These are phyloP conservation scores for Coleophoma crateriformis DNA, from an alignment of 2,329 filamentous ascomycete genomes.

Conservation along the genomic window DNA sequence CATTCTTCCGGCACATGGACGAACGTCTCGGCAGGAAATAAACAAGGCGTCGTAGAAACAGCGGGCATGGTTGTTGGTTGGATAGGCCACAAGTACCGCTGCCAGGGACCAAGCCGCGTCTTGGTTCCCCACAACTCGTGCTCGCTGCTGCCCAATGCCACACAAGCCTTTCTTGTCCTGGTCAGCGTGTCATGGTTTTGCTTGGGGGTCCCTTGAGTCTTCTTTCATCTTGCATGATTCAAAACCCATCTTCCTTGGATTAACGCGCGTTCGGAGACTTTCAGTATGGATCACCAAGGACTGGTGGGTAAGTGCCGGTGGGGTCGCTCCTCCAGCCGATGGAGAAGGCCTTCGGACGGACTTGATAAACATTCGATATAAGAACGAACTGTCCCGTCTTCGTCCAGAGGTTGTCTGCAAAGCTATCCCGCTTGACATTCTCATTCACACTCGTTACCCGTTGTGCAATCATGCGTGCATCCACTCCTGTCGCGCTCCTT, in stretches of 20 bases:
- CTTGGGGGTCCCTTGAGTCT: too few species aligned
- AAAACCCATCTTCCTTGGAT: not conserved
- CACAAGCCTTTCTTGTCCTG: too few species aligned
- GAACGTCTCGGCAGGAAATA: too few species aligned
- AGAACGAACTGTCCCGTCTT: not conserved
- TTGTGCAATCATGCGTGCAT: constrained; percentile 2
- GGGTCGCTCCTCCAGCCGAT: not conserved
- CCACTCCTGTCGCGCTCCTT: constrained; percentile 4
- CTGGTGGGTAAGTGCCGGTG: not conserved
- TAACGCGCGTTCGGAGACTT: not conserved
- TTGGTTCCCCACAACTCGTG: too few species aligned
- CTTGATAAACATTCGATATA: not conserved
- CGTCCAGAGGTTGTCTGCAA: not conserved
- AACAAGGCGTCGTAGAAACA: too few species aligned
- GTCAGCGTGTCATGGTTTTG: too few species aligned
- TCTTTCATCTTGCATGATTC: not conserved
- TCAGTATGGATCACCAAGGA: not conserved
- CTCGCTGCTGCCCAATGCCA: too few species aligned
- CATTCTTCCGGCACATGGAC: too few species aligned
- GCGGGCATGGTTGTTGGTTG: too few species aligned
- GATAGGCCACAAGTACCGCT: too few species aligned
- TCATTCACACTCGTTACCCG: not conserved
- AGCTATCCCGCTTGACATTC: not conserved
- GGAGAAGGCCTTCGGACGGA: not conserved
- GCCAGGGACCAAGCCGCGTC: too few species aligned